phyloP scores from a whole-genome alignment of 306 rosid genomes.

The Citrullus colocynthis region DNA sequence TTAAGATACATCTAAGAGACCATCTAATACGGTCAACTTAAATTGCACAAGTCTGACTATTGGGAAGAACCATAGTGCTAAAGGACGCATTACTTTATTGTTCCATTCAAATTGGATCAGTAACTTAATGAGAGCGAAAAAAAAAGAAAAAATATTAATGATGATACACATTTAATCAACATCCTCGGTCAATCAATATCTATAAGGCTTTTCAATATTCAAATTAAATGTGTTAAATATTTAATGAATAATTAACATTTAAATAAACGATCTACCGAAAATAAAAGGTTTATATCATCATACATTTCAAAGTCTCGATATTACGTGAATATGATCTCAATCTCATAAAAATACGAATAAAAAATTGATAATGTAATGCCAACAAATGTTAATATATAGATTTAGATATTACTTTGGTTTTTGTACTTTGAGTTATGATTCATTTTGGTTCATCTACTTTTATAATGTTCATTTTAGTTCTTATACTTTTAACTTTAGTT shows the following conservation, averaged over 20 bases:
- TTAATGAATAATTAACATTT: neutral
- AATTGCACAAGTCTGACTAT: slow-evolving; percentile 1
- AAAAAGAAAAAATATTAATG: neutral
- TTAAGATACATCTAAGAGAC: neutral
- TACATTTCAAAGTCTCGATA: too few species aligned
- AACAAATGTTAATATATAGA: too few species aligned
- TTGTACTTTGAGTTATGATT: too few species aligned
- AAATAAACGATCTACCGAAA: neutral
- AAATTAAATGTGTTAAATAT: neutral
- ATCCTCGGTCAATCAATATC: neutral
- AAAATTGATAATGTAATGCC: too few species aligned
- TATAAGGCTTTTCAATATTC: neutral
- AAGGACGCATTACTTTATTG: neutral
- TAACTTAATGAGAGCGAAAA: too few species aligned
- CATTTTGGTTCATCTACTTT: too few species aligned
- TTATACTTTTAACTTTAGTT: too few species aligned
- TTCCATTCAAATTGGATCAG: neutral
- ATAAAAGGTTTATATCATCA: neutral
- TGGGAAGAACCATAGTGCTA: neutral
- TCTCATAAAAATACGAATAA: too few species aligned
- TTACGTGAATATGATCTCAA: too few species aligned
- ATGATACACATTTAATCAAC: neutral
- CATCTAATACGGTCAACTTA: neutral
- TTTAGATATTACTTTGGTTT: too few species aligned
- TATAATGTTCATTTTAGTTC: too few species aligned